A percentile compares a stretch with the other conserved stretches of the same genome.
These are phyloP conservation scores for Coemansia sp. DNA, from an alignment of 192 early-diverging fungal species.

Conservation along the genomic window DNA sequence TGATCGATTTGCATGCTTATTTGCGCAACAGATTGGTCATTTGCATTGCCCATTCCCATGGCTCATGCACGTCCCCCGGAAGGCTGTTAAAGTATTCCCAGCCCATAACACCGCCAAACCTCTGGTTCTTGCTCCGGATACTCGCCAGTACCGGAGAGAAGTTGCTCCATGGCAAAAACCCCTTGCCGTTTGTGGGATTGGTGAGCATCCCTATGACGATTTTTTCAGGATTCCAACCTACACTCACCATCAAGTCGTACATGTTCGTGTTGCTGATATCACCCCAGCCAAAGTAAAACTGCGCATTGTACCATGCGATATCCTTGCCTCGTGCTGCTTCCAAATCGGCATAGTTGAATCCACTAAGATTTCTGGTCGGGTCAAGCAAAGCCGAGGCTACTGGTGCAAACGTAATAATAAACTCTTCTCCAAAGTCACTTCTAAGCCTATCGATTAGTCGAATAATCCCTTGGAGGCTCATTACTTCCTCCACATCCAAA, in stretches of 20 bases:
- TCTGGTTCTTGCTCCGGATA: conserved; percentile 1
- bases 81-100: conserved; percentile 22
- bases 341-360: conserved; percentile 8
- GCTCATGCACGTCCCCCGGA: conserved; percentile 4
- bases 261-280: conserved; percentile 16
- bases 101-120: conserved; percentile 15
- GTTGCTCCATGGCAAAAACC: conserved; percentile 7
- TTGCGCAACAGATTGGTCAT: neutral
- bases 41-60: conserved; percentile 17
- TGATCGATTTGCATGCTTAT: neutral
- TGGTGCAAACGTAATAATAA: conserved; percentile 16
- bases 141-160: conserved; percentile 6
- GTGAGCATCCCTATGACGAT: conserved; percentile 12
- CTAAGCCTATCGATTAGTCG: conserved; percentile 11
- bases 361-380: conserved; percentile 14
- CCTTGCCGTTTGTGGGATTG: conserved; percentile 11
- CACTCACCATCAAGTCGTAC: conserved; percentile 14
- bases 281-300: conserved; percentile 21
- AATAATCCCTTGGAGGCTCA: conserved; percentile 11
- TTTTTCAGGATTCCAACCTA: conserved; percentile 12
- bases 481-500: conserved; percentile 10
- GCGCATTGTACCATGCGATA: conserved; percentile 13
- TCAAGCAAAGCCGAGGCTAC: conserved; percentile 13
- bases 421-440: conserved; percentile 15
- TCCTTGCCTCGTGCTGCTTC: conserved; percentile 9